Evolutionary conservation across 768 basidiomycete genomes (phyloP).

Genomic region (Gymnopilus junonius): DNA sequence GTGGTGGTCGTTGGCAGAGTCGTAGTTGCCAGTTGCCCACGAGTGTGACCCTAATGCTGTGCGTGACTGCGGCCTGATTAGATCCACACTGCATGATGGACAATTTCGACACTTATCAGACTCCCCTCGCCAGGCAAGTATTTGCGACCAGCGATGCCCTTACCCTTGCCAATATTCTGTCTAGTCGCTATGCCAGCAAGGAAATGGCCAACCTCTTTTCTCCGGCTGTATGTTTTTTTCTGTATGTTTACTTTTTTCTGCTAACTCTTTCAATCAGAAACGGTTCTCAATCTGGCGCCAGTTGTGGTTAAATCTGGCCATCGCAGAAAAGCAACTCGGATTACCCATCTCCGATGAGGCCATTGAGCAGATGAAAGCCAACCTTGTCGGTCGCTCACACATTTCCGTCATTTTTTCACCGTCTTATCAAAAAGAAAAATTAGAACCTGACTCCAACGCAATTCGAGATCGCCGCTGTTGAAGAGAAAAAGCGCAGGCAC

Average conservation of each 20-base stretch:
- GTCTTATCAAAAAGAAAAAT: neutral
- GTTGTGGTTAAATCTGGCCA: constrained; percentile 95
- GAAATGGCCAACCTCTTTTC: constrained; percentile 99
- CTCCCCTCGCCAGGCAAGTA: constrained; percentile 75
- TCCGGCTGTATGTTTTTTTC: constrained; percentile 63
- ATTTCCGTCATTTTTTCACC: neutral
- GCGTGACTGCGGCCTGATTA: constrained; percentile 25
- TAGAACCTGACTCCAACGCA: constrained; percentile 87
- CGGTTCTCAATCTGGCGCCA: constrained; percentile 95
- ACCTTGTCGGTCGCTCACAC: constrained; percentile 54
- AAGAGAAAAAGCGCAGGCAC: constrained; percentile 97
- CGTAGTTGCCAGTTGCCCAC: constrained; percentile 25
- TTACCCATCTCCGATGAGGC: constrained; percentile 89
- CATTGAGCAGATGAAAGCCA: constrained; percentile 92
- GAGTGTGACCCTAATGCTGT: constrained; percentile 26
- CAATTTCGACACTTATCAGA: constrained; percentile 74
- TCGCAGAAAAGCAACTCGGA: constrained; percentile 95
- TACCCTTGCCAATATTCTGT: neutral
- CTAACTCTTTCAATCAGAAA: constrained; percentile 55
- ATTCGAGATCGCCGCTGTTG: constrained; percentile 88
- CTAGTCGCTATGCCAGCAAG: constrained; percentile 97
- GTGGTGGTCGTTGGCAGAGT: constrained; percentile 30
- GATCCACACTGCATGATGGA: constrained; percentile 51
- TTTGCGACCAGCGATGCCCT: too few relatives aligned
- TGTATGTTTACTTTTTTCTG: neutral